Conservation (phyloP, 1,284 basidiomycete species). For the Fomitiporia mediterranea region DNA sequence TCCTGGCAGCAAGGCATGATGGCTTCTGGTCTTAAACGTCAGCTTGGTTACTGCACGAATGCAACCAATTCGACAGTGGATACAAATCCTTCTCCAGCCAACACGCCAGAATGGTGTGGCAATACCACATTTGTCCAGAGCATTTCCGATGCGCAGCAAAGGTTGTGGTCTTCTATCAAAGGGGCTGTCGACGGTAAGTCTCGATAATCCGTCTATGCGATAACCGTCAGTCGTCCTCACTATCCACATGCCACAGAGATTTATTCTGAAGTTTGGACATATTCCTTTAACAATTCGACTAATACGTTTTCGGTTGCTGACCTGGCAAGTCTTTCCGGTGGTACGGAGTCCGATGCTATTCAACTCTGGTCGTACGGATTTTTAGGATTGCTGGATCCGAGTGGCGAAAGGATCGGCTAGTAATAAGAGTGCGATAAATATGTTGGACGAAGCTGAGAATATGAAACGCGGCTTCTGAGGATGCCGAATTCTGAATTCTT, state of each 20-base stretch:
- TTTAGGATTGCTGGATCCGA: slow-evolving; percentile 21
- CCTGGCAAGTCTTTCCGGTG: slow-evolving; percentile 24
- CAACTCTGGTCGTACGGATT: slow-evolving; percentile 27
- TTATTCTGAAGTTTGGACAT: slow-evolving; percentile 29
- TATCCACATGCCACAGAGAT: slow-evolving; percentile 19
- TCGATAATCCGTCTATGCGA: not conserved
- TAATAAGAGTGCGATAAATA: not conserved
- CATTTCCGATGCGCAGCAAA: slow-evolving; percentile 32
- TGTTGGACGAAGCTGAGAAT: not conserved
- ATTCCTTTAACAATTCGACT: slow-evolving; percentile 25
- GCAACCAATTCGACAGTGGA: slow-evolving; percentile 23
- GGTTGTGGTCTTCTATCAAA: slow-evolving; percentile 37
- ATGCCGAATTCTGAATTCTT: not conserved
- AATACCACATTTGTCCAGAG: slow-evolving; percentile 30
- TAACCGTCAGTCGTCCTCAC: not conserved
- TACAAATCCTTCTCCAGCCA: slow-evolving; percentile 19
- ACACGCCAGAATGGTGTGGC: slow-evolving; percentile 34
- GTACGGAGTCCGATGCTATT: slow-evolving; percentile 29
- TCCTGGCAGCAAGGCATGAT: slow-evolving; percentile 42
- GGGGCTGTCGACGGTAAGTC: slow-evolving; percentile 30
- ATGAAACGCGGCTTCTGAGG: not conserved
- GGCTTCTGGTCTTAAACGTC: slow-evolving; percentile 37
- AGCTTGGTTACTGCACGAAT: slow-evolving; percentile 33
- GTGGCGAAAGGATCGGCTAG: not conserved
- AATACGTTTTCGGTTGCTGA: slow-evolving; percentile 25